Percentiles rank a stretch among this genome's conserved stretches.
phyloP scores from a whole-genome alignment of 257 asterid genomes.

The Forsythia viridissima region DNA sequence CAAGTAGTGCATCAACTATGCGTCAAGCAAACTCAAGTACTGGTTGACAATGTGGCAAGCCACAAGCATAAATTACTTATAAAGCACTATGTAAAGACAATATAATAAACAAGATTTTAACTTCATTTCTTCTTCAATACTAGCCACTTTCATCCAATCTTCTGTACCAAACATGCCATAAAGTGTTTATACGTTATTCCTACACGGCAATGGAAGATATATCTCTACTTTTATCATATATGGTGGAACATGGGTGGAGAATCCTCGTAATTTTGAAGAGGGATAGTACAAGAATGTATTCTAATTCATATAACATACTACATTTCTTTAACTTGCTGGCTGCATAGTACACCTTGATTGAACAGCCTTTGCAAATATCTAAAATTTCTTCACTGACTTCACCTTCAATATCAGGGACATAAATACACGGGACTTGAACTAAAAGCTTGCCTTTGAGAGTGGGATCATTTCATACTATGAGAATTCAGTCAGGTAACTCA shows the following conservation, averaged over 20 bases:
- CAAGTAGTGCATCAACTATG: no score
- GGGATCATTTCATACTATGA: slow-evolving; percentile 11
- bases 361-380: slow-evolving; percentile 8
- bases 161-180: background rate
- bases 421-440: background rate
- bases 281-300: background rate
- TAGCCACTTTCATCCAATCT: background rate
- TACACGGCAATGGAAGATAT: no score
- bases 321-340: slow-evolving; percentile 6
- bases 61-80: no score
- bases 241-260: background rate
- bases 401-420: background rate
- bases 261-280: background rate
- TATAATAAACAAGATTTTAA: background rate
- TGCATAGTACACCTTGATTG: background rate
- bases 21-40: no score
- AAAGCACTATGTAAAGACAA: no score
- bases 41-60: background rate
- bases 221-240: background rate
- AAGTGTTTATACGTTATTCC: background rate
- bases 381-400: background rate
- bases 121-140: background rate
- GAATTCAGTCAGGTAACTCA: slow-evolving; percentile 61
- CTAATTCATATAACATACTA: background rate
- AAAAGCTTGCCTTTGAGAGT: slow-evolving; percentile 7